Evolutionary conservation across 306 rosid species (phyloP).

Genomic region (Cucurbita moschata): DNA sequence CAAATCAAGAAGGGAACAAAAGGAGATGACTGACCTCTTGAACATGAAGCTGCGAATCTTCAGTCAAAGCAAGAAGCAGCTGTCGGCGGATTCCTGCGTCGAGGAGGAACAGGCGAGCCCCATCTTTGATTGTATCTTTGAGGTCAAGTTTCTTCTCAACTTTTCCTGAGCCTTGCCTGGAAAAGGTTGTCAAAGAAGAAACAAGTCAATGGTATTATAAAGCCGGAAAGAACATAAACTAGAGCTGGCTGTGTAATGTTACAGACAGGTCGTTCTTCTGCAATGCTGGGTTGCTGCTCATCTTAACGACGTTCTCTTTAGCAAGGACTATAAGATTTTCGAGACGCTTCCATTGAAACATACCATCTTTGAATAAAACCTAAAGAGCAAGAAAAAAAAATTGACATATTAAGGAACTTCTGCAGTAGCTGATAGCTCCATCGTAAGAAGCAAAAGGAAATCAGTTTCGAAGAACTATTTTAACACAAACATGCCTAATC

Average conservation of each 20-base stretch:
- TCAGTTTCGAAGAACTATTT: not conserved
- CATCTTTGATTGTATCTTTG: conserved; percentile 89
- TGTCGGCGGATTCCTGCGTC: conserved; percentile 85
- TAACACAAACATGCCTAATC: not conserved
- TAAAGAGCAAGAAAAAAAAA: conserved; percentile 7
- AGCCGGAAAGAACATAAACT: conserved; percentile 9
- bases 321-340: conserved; percentile 95
- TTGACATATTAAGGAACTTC: not conserved
- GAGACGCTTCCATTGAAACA: conserved; percentile 96
- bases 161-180: conserved; percentile 39
- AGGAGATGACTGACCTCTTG: conserved; percentile 51
- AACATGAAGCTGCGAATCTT: conserved; percentile 92
- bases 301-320: conserved; percentile 84
- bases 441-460: not conserved
- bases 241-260: conserved; percentile 7
- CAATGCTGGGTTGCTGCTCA: conserved; percentile 92
- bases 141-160: conserved; percentile 66
- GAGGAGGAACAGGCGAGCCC: conserved; percentile 79
- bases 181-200: conserved; percentile 7
- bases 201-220: conserved; percentile 8
- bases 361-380: conserved; percentile 93
- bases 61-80: conserved; percentile 91
- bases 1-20: not conserved
- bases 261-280: conserved; percentile 52
- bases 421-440: not conserved